A percentile compares a stretch with the other conserved stretches of the same genome.
Conservation (phyloP, 345 rosid genomes). For the Draba incana region DNA sequence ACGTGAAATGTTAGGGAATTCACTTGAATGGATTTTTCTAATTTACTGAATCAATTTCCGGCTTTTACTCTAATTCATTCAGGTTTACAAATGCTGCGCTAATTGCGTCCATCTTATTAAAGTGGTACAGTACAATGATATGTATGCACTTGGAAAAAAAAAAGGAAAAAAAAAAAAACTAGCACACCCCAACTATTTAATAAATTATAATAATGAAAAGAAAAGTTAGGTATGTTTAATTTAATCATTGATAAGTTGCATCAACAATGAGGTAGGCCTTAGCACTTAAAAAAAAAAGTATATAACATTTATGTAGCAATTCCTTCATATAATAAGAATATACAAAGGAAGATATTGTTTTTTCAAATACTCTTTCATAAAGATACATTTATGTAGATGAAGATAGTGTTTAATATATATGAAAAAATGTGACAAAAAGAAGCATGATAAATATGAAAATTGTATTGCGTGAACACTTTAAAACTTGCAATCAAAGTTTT, state of each 20-base stretch:
- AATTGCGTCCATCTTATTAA: constrained; percentile 15
- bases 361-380: not conserved
- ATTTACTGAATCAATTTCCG: too few species aligned
- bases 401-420: constrained; percentile 37
- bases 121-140: constrained; percentile 10
- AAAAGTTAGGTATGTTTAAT: constrained; percentile 36
- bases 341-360: constrained; percentile 20
- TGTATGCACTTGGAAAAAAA: constrained; percentile 5
- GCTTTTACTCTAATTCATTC: too few species aligned
- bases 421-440: constrained; percentile 4
- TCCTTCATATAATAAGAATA: not conserved
- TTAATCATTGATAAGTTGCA: constrained; percentile 41
- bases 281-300: constrained; percentile 22
- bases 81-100: constrained; percentile 17
- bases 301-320: constrained; percentile 24
- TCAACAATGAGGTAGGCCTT: constrained; percentile 35
- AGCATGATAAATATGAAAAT: constrained; percentile 10
- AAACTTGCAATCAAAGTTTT: constrained; percentile 31
- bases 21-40: too few species aligned
- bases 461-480: constrained; percentile 15
- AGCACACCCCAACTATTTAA: constrained; percentile 14
- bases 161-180: not conserved
- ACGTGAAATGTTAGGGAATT: constrained; percentile 1
- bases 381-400: constrained; percentile 5
- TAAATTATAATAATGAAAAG: constrained; percentile 1